These are phyloP conservation scores for Colletotrichum limetticola DNA, from an alignment of 2,329 filamentous ascomycete genomes.

Conservation along the genomic window DNA sequence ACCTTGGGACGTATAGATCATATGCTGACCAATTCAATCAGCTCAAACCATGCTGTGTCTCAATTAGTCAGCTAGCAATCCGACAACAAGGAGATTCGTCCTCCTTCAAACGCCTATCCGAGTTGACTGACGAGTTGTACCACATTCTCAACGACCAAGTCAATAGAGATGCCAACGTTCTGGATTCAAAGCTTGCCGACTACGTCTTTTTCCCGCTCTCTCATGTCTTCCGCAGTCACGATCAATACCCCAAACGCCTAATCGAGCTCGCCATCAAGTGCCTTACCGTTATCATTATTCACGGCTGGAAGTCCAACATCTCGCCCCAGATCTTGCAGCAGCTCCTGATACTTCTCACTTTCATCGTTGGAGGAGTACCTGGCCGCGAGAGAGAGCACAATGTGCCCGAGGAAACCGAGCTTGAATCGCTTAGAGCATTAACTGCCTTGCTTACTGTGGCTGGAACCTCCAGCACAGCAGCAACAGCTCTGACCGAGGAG, in stretches of 20 bases:
- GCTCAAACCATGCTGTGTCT: constrained; percentile 72
- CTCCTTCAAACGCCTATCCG: constrained; percentile 55
- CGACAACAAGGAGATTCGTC: constrained; percentile 55
- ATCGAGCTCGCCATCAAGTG: constrained; percentile 83
- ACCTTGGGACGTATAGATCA: neutral
- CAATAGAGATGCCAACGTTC: constrained; percentile 53
- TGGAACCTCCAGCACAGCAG: constrained; percentile 58
- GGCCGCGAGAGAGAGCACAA: constrained; percentile 58
- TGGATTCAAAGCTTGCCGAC: constrained; percentile 89
- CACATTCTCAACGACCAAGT: constrained; percentile 57
- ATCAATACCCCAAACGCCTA: constrained; percentile 75
- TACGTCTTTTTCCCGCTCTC: constrained; percentile 96
- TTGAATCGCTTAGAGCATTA: constrained; percentile 78
- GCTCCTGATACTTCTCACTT: constrained; percentile 84
- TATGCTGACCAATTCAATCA: constrained; percentile 42
- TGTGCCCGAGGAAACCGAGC: constrained; percentile 77
- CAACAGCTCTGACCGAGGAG: constrained; percentile 62
- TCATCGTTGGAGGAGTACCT: constrained; percentile 80
- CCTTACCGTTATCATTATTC: constrained; percentile 75
- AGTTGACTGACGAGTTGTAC: constrained; percentile 57
- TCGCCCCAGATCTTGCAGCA: constrained; percentile 81
- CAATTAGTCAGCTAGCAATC: constrained; percentile 68
- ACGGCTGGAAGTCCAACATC: constrained; percentile 83
- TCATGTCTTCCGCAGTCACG: constrained; percentile 82
- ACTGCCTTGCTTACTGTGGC: constrained; percentile 72